Conservation (phyloP, 257 asterid genomes). For the Vinca minor region DNA sequence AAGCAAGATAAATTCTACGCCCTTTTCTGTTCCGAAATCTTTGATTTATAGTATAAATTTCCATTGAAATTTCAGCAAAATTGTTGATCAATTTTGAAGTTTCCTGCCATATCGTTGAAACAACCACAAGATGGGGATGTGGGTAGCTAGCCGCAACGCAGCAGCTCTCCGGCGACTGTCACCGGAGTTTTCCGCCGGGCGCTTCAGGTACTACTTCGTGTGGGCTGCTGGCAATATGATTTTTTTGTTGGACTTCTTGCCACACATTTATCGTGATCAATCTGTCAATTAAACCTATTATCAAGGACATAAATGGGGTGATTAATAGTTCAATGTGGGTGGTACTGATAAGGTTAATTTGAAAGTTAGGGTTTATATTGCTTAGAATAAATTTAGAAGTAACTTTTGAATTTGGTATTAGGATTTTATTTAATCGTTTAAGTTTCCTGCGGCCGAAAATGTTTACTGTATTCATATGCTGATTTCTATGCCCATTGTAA, state of each 20-base stretch:
- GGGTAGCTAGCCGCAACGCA: background rate
- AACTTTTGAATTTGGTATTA: background rate
- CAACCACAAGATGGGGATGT: slow-evolving; percentile 1
- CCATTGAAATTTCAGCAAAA: too few relatives aligned
- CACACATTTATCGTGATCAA: background rate
- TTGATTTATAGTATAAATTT: background rate
- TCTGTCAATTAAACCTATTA: background rate
- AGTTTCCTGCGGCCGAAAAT: background rate
- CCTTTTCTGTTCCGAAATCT: too few relatives aligned
- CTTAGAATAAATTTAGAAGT: background rate
- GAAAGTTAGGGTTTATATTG: too few relatives aligned
- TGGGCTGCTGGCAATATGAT: too few relatives aligned
- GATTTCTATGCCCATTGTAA: too few relatives aligned
- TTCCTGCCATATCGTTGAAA: background rate
- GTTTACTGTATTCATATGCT: background rate
- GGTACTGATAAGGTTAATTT: background rate
- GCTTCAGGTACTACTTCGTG: too few relatives aligned
- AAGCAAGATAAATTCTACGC: background rate
- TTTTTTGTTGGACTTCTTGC: background rate
- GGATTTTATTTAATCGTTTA: background rate
- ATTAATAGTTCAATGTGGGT: background rate
- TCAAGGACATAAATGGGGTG: background rate
- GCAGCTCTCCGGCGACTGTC: background rate
- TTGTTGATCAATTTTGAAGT: background rate
- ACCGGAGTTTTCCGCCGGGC: background rate